Base-by-base conservation (phyloP, 73 alveolate genomes). In the Paramecium caudatum region DNA sequence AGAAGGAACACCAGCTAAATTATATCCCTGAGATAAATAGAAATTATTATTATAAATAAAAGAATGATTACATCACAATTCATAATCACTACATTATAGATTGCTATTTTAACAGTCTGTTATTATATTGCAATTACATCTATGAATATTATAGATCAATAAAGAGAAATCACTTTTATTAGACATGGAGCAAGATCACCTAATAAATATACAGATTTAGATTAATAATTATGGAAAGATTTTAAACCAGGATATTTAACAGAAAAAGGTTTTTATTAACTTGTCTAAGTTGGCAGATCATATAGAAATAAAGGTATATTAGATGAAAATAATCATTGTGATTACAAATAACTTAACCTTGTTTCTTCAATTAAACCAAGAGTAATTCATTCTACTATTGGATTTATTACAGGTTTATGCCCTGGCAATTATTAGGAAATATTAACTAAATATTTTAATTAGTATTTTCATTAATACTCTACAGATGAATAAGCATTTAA, bases 101-200 rank as follows among this genome's bases (percentile, higher is more conserved):
- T 55, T 19, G 7, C 30, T 3, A 55, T 23, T 55, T 10, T 55
- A 27, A 21, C 46, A 37, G 2, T 9, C 1, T 17, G 23, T 23
- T 55, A 23, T 55, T 55, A 10, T 55, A 0, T 55, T 3, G 30
- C 13, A 17, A 27, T 1, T 55, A 1, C 10, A 23, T 37, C 41
- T 23, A 23, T 55, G 23, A 4, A 6, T 55, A 9, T 55, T 17
- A 12, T 27, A 21, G 17, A 55, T 23, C 30, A 55, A 23, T 3
- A 49, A 19, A 49, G 25, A 8, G 39, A 49, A 49, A 63, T 63
- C 21, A 16, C 50, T 9, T 74, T 74, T 45, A 74, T 39, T 17
- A 74, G 88, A 74, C 88, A 74, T 74, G 88, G 88, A 0, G 88
- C 88, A 1, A 36, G 88, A 37, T 74, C 88, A 5, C 88, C 88